Base-by-base conservation (phyloP, 164 flowering plant genomes). In the Annona cherimola region DNA sequence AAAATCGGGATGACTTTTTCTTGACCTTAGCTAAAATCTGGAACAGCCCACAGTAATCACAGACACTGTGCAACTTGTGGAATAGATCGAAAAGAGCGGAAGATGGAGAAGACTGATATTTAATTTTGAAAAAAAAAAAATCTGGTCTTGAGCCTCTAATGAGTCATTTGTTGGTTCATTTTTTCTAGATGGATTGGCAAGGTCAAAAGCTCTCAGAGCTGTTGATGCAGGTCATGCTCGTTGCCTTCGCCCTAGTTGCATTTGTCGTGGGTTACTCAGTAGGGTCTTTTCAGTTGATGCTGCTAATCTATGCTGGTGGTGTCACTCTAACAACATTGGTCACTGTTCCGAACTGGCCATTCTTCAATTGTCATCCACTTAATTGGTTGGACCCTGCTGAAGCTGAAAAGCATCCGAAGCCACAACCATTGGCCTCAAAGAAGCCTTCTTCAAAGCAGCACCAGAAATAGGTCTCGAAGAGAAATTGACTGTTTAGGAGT, bases 171-270 rank as follows among this genome's bases (percentile, higher is more conserved):
- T 67, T 6, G 5, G 2, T 39, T 46, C 45, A 26, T 50, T 44
- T 43, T 73, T 46, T 26, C 2, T 65, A 82, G 83, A 94, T 94
- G 99, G 97, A 92, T 84, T 94, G 99, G 99, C 92, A 91, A 85
- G 99, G 99, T 65, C 99, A 94, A 75, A 94, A 89, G 80, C 78
- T 87, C 19, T 87, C 95, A 43, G 99, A 94, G 85, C 89, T 88
- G 74, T 71, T 91, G 83, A 90, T 94, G 97, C 99, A 90, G 83
- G 80, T 90, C 61, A 43, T 94, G 86, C 86, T 94, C 64, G 76
- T 89, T 61, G 81, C 67, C 1, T 88, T 83, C 45, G 97, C 95
- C 0, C 83, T 79, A 41, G 84, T 74, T 50, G 92, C 94, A 2
- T 88, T 91, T 45, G 73, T 73, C 8, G 59, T 79, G 6, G 97